Evolutionary conservation across 2,329 filamentous ascomycete species (phyloP), one percentile per base, ranked within the genome.

Genomic region (Emergomyces orientalis): DNA sequence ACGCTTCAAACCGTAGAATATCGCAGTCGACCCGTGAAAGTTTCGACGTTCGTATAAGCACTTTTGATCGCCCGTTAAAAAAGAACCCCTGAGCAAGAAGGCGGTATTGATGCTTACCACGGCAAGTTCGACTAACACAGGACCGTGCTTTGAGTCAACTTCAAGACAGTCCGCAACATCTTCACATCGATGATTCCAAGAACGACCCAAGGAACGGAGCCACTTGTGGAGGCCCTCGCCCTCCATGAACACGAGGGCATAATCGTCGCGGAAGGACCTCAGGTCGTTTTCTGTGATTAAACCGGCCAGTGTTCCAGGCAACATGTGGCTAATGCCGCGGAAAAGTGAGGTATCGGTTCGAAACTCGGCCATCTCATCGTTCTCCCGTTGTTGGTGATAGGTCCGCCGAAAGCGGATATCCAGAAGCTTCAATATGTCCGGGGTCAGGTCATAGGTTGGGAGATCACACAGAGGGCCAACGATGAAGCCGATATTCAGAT

Each of bases 191-290:
- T 17, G 1, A 8, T 45, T 45, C 7, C 43, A 45, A 45, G 43
- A 45, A 17, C 17, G 19, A 45, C 43, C 7, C 43, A 45, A 45
- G 43, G 19, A 17, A 45, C 17, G 3, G 19, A 45, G 43, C 19
- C 43, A 45, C 19, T 17, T 45, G 17, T 45, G 5, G 43, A 45
- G 4, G 51, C 32, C 25, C 51, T 13, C 17, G 25, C n/a, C 25
- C 51, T 55, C 19, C 51, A 55, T 55, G 51, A 55, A 55, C 25
- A 13, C 30, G 51, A 55, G 22, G 19, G 25, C 51, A 55, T 55
- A 55, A 55, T 55, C 19, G 25, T 55, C 51, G 19, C 51, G 19
- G 51, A 55, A 55, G 51, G 25, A 55, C 52, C 52, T 55, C 52
- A 55, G 27, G 52, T 32, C 52, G 9, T 55, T 55, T 55, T 55